Conservation (phyloP, 192 early-diverging fungal genomes). For the Globomyces pollinis-pini region DNA sequence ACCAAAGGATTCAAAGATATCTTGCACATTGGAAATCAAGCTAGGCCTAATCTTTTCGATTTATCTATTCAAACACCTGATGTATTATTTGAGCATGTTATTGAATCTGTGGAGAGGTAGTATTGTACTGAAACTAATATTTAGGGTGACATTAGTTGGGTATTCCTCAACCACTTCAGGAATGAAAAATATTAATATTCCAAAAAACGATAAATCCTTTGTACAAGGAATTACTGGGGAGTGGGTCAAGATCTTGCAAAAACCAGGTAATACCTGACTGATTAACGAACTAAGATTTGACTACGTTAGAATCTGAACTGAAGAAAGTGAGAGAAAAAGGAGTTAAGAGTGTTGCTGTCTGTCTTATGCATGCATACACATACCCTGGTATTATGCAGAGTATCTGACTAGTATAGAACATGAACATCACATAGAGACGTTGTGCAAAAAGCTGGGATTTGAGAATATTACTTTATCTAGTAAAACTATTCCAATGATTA, state of each 20-base stretch:
- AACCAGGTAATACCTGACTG: slow-evolving; percentile 39
- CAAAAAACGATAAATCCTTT: slow-evolving; percentile 33
- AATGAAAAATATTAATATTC: slow-evolving; percentile 15
- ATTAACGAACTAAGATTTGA: slow-evolving; percentile 49
- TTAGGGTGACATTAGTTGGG: slow-evolving; percentile 77
- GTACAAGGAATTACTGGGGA: slow-evolving; percentile 81
- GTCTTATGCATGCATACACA: slow-evolving; percentile 93
- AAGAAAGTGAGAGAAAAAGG: slow-evolving; percentile 56
- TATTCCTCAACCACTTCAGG: slow-evolving; percentile 49
- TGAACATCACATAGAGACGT: slow-evolving; percentile 58
- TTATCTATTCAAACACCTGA: slow-evolving; percentile 78
- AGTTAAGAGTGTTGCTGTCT: slow-evolving; percentile 81
- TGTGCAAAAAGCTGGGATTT: slow-evolving; percentile 72
- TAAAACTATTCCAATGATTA: slow-evolving; percentile 82
- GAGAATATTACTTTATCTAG: slow-evolving; percentile 79
- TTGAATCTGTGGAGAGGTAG: slow-evolving; percentile 83
- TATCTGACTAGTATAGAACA: too few relatives aligned
- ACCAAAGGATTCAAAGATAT: slow-evolving; percentile 88
- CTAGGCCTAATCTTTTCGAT: slow-evolving; percentile 91
- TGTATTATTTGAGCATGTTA: slow-evolving; percentile 66
- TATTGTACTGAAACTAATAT: too few relatives aligned
- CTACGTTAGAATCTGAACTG: slow-evolving; percentile 49
- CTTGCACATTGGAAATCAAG: slow-evolving; percentile 79
- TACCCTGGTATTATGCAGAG: too few relatives aligned
- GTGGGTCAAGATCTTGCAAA: slow-evolving; percentile 62